These are phyloP conservation scores for Arthonia radiata DNA, from an alignment of 495 filamentous ascomycete genomes.

Conservation along the genomic window DNA sequence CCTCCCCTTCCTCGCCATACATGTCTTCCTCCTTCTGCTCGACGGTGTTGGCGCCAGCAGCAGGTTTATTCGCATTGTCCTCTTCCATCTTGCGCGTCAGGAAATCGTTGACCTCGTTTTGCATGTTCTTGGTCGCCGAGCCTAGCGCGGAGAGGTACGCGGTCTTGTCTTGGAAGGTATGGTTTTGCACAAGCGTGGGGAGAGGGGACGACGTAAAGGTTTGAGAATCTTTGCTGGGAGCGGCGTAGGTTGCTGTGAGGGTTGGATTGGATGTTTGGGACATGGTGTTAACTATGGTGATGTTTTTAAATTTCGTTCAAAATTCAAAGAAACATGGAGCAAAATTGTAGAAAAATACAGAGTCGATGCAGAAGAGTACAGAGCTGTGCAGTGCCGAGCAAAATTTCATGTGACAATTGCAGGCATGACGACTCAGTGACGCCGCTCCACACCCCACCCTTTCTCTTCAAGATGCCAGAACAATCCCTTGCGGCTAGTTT, in stretches of 20 bases:
- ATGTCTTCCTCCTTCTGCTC: conserved; percentile 56
- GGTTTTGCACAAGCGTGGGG: conserved; percentile 13
- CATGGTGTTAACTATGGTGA: conserved; percentile 5
- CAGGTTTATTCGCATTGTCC: conserved; percentile 32
- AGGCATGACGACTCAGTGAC: too few relatives aligned
- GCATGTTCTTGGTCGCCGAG: conserved; percentile 30
- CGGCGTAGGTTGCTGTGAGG: conserved; percentile 32
- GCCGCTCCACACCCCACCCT: too few relatives aligned
- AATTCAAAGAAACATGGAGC: too few relatives aligned
- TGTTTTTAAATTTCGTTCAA: too few relatives aligned
- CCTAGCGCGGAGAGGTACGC: conserved; percentile 44
- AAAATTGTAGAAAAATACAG: too few relatives aligned
- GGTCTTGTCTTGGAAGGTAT: conserved; percentile 26
- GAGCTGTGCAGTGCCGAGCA: too few relatives aligned
- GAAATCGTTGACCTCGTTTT: conserved; percentile 55
- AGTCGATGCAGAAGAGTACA: too few relatives aligned
- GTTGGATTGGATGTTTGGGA: too few relatives aligned
- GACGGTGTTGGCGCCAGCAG: conserved; percentile 19
- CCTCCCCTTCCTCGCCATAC: conserved; percentile 55
- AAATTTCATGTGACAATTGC: too few relatives aligned
- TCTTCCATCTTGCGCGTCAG: conserved; percentile 76
- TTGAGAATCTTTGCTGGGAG: conserved; percentile 26
- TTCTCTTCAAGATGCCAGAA: too few relatives aligned
- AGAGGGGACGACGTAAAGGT: conserved; percentile 15
- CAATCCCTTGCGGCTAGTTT: too few relatives aligned